Evolutionary conservation across 2,329 filamentous ascomycete species (phyloP).

Genomic region (Xylariaceae sp.): DNA sequence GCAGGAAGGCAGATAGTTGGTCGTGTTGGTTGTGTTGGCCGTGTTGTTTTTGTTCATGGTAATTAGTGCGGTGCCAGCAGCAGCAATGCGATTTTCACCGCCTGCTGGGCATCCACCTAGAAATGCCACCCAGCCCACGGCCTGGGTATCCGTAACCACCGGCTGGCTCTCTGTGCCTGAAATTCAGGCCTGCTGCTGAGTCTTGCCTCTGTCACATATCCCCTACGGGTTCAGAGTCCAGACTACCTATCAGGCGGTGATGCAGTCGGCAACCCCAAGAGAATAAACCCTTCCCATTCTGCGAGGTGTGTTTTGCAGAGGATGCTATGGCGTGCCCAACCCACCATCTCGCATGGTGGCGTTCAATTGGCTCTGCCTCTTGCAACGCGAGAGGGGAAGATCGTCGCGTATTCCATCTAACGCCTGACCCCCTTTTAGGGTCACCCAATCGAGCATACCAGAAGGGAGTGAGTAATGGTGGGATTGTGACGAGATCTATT

Average conservation of each 20-base stretch:
- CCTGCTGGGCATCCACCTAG: not conserved
- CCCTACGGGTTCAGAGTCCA: not conserved
- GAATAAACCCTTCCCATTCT: not conserved
- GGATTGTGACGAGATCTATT: not conserved
- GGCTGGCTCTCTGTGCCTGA: not conserved
- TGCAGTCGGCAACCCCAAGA: not conserved
- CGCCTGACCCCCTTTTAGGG: not conserved
- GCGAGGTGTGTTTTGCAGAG: not conserved
- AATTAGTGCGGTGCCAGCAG: no score
- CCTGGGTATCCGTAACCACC: not conserved
- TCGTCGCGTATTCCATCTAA: not conserved
- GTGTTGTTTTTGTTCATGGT: not conserved
- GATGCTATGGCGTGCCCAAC: not conserved
- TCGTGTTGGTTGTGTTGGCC: not conserved
- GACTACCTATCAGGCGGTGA: not conserved
- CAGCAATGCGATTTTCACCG: not conserved
- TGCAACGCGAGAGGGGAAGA: not conserved
- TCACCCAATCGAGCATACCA: not conserved
- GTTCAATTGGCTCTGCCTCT: not conserved
- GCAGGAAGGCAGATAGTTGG: not conserved
- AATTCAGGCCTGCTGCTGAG: not conserved
- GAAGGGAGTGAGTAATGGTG: not conserved
- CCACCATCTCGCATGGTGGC: conserved; percentile 1
- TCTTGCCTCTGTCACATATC: not conserved
- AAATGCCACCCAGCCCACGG: not conserved